phyloP scores from a whole-genome alignment of 805 yeast genomes.

The Candida yuanshanica region DNA sequence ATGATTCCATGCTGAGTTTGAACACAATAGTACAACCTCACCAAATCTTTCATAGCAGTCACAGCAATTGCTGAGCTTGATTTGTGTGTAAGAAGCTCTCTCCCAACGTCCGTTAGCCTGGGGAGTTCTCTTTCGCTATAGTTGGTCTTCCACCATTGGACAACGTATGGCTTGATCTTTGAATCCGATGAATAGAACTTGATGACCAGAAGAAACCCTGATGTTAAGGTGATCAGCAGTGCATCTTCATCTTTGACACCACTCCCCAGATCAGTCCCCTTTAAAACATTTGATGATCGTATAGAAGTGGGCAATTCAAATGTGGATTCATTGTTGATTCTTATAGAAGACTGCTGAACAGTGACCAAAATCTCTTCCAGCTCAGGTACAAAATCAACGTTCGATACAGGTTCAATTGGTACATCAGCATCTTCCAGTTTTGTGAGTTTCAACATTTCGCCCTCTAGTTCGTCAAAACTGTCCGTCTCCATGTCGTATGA shows the following conservation, averaged over 20 bases:
- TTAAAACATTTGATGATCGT: constrained; percentile 13
- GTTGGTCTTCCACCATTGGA: constrained; percentile 43
- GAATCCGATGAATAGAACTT: constrained; percentile 26
- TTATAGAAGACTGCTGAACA: constrained; percentile 13
- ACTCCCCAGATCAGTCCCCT: constrained; percentile 11
- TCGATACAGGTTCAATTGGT: constrained; percentile 2
- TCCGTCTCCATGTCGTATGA: constrained; percentile 17
- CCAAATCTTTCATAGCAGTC: constrained; percentile 29
- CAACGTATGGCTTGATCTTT: constrained; percentile 33
- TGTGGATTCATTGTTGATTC: constrained; percentile 8
- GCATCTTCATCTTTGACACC: constrained; percentile 28
- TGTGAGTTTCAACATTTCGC: constrained; percentile 16
- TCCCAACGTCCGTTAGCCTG: constrained; percentile 20
- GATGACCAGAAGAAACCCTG: constrained; percentile 34
- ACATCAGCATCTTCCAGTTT: constrained; percentile 1
- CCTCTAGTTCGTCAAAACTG: constrained; percentile 18
- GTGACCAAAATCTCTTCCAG: constrained; percentile 12
- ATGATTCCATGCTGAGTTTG: constrained; percentile 33
- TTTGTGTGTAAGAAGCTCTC: constrained; percentile 29
- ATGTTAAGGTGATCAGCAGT: constrained; percentile 32
- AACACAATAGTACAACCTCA: constrained; percentile 34
- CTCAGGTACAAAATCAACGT: constrained; percentile 7
- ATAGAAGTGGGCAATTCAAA: constrained; percentile 12
- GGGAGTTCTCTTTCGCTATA: constrained; percentile 10
- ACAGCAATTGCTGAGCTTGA: constrained; percentile 36